phyloP scores from a whole-genome alignment of 1,284 basidiomycete genomes.

The Schizophyllum commune region DNA sequence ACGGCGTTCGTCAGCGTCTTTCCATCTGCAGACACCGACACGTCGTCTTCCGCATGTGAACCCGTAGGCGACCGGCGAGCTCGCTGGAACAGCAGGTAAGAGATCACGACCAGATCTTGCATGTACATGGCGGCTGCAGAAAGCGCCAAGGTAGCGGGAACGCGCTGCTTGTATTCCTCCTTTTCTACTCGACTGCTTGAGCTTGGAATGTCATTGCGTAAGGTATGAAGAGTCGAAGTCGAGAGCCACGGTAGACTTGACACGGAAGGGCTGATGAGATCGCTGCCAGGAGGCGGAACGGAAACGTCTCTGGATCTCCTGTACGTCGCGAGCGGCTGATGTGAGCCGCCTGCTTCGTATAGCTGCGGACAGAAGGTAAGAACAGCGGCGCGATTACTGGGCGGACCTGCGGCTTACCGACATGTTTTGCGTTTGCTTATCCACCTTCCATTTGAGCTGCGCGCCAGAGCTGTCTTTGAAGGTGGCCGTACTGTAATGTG shows the following conservation, averaged over 20 bases:
- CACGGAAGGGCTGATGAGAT: too few species aligned
- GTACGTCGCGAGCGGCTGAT: background rate
- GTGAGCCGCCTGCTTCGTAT: background rate
- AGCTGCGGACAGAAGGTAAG: background rate
- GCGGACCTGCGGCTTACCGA: background rate
- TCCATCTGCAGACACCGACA: background rate
- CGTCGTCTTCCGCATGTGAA: background rate
- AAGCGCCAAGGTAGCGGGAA: background rate
- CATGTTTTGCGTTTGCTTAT: background rate
- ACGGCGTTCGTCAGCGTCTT: background rate
- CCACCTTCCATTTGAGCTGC: background rate
- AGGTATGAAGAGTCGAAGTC: too few species aligned
- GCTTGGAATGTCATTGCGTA: background rate
- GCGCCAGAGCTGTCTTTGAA: background rate
- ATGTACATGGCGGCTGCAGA: background rate
- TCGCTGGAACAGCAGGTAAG: background rate
- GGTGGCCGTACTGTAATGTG: background rate
- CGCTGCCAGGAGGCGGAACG: background rate
- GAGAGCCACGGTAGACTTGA: too few species aligned
- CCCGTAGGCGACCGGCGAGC: too few species aligned
- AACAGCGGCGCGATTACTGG: too few species aligned
- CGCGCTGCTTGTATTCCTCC: background rate
- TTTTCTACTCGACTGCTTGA: background rate
- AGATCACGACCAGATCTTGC: background rate
- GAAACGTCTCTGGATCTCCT: background rate